Evolutionary conservation across 2,329 filamentous ascomycete species (phyloP), one percentile per base, ranked within the genome.

Genomic region (Pseudogymnoascus sp.): DNA sequence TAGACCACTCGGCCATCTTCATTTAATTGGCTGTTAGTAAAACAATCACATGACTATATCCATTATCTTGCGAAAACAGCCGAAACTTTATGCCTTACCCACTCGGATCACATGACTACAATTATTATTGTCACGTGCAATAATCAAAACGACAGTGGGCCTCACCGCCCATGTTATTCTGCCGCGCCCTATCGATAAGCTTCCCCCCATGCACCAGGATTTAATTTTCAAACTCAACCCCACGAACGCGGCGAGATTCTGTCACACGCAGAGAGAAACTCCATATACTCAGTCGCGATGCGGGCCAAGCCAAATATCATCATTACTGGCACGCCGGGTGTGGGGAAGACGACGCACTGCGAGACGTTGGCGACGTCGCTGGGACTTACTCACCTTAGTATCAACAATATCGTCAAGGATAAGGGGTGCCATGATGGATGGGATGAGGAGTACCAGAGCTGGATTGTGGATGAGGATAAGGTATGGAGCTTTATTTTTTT

Each of bases 381-480:
- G 7, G 90, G 88, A 1, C 78, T 97, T 67, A 87, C 86, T 70
- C 92, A 97, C 74, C 75, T 99, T 12, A 89, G 89, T 8, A 85
- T 99, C 71, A 99, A 97, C 75, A 85, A 96, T 69, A 81, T 97
- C 39, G 92, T 95, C 65, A 97, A 96, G 76, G 90, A 96, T 66
- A 84, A 88, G 67, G 85, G 83, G 63, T 97, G 92, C 72, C 90
- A 94, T 71, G 92, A 96, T 72, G 90, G 90, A 23, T 96, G 85
- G 77, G 91, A 95, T 68, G 89, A 95, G 45, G 89, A 92, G 74
- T 86, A 88, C 62, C 85, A 91, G 73, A 92, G 89, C 70, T 95
- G 90, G 86, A 89, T 97, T 63, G 92, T 99, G 14, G 93, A 99
- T 72, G 94, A 99, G 75, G 94, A 99, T 73, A 96, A 95, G 82